These are phyloP conservation scores for Heterotrichella gracilis DNA, from an alignment of 352 stramenopile genomes.

Conservation along the genomic window DNA sequence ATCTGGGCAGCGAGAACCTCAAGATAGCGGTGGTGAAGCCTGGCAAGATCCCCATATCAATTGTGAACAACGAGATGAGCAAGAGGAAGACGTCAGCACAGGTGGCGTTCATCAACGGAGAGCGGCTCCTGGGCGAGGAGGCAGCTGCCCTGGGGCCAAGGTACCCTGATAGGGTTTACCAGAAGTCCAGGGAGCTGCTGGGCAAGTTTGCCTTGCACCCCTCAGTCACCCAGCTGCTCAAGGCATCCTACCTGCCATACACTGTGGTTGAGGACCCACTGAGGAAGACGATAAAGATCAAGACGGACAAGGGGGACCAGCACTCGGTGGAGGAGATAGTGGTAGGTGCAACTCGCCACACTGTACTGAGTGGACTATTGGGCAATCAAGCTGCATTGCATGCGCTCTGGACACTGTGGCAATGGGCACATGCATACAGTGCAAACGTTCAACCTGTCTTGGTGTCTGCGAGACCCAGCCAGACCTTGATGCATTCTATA, in stretches of 20 bases:
- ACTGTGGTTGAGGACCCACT: conserved; percentile 18
- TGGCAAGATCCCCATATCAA: conserved; percentile 48
- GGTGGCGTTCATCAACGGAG: conserved; percentile 46
- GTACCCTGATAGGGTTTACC: conserved; percentile 36
- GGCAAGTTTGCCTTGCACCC: conserved; percentile 34
- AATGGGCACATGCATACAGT: too few species aligned
- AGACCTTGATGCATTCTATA: not conserved
- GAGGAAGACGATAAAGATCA: conserved; percentile 8
- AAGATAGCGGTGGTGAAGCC: conserved; percentile 53
- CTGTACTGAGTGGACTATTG: too few species aligned
- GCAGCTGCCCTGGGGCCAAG: conserved; percentile 48
- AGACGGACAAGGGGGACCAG: too few species aligned
- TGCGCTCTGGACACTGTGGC: too few species aligned
- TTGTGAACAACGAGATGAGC: conserved; percentile 82
- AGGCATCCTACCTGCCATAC: conserved; percentile 38
- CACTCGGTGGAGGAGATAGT: too few species aligned
- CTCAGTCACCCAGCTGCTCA: conserved; percentile 26
- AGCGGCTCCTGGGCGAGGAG: conserved; percentile 68
- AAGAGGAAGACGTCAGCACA: conserved; percentile 86
- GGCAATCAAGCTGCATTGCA: too few species aligned
- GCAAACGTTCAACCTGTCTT: too few species aligned
- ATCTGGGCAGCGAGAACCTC: conserved; percentile 71
- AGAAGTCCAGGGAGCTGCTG: conserved; percentile 12
- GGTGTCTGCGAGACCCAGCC: not conserved
- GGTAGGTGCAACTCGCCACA: too few species aligned